Evolutionary conservation across 1,284 basidiomycete genomes (phyloP).

Genomic region (Gomphus bonarii): DNA sequence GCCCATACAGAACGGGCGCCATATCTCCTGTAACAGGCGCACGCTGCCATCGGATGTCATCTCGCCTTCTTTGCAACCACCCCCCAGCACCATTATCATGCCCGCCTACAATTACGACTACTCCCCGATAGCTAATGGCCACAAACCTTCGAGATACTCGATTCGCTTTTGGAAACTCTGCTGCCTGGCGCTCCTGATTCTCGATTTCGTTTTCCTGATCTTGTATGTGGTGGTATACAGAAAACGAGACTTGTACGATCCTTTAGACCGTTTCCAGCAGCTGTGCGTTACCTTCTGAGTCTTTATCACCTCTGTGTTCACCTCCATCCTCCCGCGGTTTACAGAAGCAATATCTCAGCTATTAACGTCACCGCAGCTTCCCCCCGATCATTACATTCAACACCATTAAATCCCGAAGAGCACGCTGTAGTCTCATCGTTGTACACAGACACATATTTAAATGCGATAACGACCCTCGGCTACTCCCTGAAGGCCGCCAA

Average conservation of each 20-base stretch:
- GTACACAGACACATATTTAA: slow-evolving; percentile 32
- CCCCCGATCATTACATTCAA: background rate
- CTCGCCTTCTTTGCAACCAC: too few relatives aligned
- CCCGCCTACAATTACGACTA: background rate
- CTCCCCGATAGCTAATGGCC: background rate
- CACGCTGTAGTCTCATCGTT: slow-evolving; percentile 33
- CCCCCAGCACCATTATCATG: background rate
- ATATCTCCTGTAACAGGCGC: too few relatives aligned
- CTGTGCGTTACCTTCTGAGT: background rate
- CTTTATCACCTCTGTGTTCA: background rate
- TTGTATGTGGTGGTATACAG: background rate
- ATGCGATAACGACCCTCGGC: slow-evolving; percentile 33
- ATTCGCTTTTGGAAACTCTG: background rate
- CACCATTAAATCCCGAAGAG: slow-evolving; percentile 11
- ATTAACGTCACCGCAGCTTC: background rate
- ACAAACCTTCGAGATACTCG: background rate
- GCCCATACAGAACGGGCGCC: too few relatives aligned
- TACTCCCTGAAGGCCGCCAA: slow-evolving; percentile 29
- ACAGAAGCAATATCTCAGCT: background rate
- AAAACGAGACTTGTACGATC: background rate
- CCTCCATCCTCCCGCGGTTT: too few relatives aligned
- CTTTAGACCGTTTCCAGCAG: background rate
- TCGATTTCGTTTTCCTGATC: background rate
- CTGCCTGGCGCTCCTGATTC: background rate
- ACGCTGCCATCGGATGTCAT: too few relatives aligned